Evolutionary conservation across 2,329 filamentous ascomycete species (phyloP).

Genomic region (Exophiala sideris): DNA sequence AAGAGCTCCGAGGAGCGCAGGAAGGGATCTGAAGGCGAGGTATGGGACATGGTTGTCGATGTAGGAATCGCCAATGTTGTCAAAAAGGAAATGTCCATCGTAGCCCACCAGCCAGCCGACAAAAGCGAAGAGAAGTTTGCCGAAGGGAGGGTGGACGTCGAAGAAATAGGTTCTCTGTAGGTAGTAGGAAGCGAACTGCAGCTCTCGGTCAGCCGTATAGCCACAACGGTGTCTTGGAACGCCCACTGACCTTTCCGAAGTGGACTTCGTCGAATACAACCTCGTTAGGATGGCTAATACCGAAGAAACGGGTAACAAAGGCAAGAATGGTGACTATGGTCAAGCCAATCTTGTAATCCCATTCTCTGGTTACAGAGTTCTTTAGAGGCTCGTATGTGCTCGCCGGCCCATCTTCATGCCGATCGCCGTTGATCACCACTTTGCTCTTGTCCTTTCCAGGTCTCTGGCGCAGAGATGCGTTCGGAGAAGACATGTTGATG

Average conservation of each 20-base stretch:
- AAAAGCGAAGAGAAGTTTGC: constrained; percentile 94
- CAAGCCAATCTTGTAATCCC: constrained; percentile 79
- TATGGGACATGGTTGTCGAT: constrained; percentile 96
- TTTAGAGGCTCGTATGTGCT: constrained; percentile 12
- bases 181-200: constrained; percentile 64
- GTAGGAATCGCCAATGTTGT: constrained; percentile 99
- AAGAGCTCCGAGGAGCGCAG: constrained; percentile 83
- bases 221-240: neutral
- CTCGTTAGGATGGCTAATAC: constrained; percentile 90
- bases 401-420: constrained; percentile 17
- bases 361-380: constrained; percentile 57
- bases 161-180: constrained; percentile 98
- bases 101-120: constrained; percentile 98
- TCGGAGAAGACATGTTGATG: constrained; percentile 24
- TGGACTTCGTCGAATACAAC: constrained; percentile 99
- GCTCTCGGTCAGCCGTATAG: neutral
- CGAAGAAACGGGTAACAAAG: constrained; percentile 92
- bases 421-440: constrained; percentile 22
- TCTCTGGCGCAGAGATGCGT: constrained; percentile 26
- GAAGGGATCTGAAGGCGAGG: constrained; percentile 90
- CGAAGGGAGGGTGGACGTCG: constrained; percentile 97
- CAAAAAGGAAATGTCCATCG: constrained; percentile 94
- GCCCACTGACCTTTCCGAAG: constrained; percentile 84
- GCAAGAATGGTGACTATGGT: constrained; percentile 74
- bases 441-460: constrained; percentile 27